Percentiles rank a stretch among this genome's conserved stretches.
Conservation (phyloP, 2,329 filamentous ascomycete species). For the Hypoxylon sp. region DNA sequence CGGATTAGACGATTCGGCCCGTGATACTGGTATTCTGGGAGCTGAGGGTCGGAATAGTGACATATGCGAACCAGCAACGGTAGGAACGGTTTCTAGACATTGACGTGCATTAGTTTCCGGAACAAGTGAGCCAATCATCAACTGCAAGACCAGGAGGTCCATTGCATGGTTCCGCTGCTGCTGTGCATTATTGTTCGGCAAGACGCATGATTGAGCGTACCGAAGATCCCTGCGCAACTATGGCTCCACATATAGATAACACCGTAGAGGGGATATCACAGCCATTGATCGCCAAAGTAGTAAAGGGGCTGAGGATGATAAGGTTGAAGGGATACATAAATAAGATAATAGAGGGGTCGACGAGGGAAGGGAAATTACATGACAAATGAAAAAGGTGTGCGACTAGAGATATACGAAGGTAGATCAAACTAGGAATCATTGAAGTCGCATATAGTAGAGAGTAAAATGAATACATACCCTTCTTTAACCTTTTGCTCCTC, state of each 20-base stretch:
- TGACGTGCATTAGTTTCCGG: constrained; percentile 55
- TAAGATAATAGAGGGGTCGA: neutral
- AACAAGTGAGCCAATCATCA: constrained; percentile 49
- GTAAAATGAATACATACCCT: constrained; percentile 68
- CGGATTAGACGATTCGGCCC: constrained; percentile 64
- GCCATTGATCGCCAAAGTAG: neutral
- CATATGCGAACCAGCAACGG: constrained; percentile 97
- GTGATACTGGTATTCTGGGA: constrained; percentile 73
- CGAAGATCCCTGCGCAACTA: constrained; percentile 28
- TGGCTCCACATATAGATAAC: constrained; percentile 26
- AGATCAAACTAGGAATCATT: neutral
- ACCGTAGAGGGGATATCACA: constrained; percentile 19
- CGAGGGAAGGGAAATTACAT: neutral
- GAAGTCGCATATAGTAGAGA: neutral
- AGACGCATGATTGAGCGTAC: constrained; percentile 42
- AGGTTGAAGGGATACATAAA: neutral
- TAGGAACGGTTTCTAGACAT: constrained; percentile 75
- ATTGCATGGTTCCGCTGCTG: constrained; percentile 31
- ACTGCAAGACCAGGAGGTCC: constrained; percentile 3
- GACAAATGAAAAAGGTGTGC: neutral
- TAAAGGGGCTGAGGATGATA: neutral
- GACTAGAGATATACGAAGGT: neutral
- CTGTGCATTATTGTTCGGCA: constrained; percentile 33
- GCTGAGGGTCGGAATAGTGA: constrained; percentile 88
- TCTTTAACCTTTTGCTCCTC: constrained; percentile 93